phyloP scores from a whole-genome alignment of 805 yeast species.

The Zygotorulaspora sp. region DNA sequence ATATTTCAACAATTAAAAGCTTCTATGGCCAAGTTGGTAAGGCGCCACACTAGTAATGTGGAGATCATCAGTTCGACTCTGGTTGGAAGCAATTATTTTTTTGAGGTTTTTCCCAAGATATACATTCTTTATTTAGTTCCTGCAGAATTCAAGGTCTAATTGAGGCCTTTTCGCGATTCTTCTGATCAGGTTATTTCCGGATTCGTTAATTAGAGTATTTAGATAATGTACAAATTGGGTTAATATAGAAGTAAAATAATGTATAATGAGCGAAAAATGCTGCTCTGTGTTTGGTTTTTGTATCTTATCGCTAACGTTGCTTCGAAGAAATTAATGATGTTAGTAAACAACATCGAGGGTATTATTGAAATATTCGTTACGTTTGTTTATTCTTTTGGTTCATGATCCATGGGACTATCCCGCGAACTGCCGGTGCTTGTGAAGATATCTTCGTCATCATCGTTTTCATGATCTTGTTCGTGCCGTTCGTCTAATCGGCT shows the following conservation, averaged over 20 bases:
- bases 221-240: too few relatives aligned
- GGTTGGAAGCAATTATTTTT: constrained; percentile 52
- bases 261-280: too few relatives aligned
- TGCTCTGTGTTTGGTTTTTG: too few relatives aligned
- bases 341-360: too few relatives aligned
- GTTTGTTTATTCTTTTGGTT: constrained; percentile 11
- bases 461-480: constrained; percentile 6
- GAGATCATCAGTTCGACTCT: constrained; percentile 79
- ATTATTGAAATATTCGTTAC: neutral
- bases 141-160: too few relatives aligned
- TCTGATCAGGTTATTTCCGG: too few relatives aligned
- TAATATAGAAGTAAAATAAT: too few relatives aligned
- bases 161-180: too few relatives aligned
- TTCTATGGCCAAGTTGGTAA: constrained; percentile 69
- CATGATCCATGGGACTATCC: constrained; percentile 10
- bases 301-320: constrained; percentile 1
- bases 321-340: neutral
- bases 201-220: too few relatives aligned
- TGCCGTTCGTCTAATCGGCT: constrained; percentile 13
- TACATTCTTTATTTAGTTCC: too few relatives aligned
- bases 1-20: constrained; percentile 30
- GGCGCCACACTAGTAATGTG: constrained; percentile 89
- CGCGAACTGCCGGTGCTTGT: constrained; percentile 15
- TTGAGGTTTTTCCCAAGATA: too few relatives aligned
- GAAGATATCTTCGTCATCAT: constrained; percentile 12